Conservation (phyloP, 192 early-diverging fungal genomes). For the Podila minutissima region DNA sequence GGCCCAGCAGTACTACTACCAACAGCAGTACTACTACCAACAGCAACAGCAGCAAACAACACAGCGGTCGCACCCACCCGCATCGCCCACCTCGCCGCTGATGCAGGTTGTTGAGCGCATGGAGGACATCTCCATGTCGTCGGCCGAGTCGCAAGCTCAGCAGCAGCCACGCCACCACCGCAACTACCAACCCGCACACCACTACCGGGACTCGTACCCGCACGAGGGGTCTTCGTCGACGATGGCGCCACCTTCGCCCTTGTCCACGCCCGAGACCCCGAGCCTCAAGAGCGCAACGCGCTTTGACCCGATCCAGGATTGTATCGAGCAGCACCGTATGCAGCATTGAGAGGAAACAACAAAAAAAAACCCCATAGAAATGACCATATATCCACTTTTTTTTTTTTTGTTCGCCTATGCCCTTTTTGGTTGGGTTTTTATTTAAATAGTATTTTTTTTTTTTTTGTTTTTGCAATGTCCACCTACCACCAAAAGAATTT, state of each 20-base stretch:
- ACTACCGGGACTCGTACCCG: not conserved
- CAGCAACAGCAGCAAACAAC: conserved; percentile 2
- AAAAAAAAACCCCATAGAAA: no score
- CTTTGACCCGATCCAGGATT: not conserved
- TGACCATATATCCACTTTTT: no score
- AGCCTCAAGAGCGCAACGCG: not conserved
- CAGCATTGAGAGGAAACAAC: not conserved
- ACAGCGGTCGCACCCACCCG: conserved; percentile 1
- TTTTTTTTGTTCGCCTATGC: no score
- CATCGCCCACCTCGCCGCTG: conserved; percentile 44
- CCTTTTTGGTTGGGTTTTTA: no score
- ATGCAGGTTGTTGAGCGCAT: conserved; percentile 18
- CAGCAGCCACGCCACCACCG: not conserved
- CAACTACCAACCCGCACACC: not conserved
- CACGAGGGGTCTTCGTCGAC: not conserved
- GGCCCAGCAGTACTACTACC: conserved; percentile 8
- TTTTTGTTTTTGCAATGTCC: no score
- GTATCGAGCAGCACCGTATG: conserved; percentile 1
- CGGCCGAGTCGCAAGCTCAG: no score
- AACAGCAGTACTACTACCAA: not conserved
- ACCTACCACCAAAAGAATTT: no score
- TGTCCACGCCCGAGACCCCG: not conserved
- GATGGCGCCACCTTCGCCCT: not conserved
- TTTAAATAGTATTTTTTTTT: no score
- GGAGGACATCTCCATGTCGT: not conserved